Conservation (phyloP, 2,329 filamentous ascomycete genomes). For the Apiospora sp. region DNA sequence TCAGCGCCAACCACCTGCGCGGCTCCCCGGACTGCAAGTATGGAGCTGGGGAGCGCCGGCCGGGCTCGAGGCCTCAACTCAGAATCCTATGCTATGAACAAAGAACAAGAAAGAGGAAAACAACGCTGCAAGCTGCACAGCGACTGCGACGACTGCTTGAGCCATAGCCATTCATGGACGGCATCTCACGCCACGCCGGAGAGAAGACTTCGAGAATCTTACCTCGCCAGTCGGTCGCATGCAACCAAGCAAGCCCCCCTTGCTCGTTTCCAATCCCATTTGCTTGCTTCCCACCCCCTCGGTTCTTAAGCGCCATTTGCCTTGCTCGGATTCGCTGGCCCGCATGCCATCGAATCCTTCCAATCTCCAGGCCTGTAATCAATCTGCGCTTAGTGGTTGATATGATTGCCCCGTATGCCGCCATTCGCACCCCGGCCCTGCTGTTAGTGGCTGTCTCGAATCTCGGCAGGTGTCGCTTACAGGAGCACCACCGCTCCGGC, state of each 20-base stretch:
- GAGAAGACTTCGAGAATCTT: slow-evolving; percentile 11
- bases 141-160: not conserved
- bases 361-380: not conserved
- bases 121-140: not conserved
- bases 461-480: not conserved
- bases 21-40: slow-evolving; percentile 29
- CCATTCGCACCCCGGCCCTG: not conserved
- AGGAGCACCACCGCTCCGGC: slow-evolving; percentile 5
- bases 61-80: slow-evolving; percentile 26
- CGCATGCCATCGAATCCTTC: slow-evolving; percentile 2
- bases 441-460: slow-evolving; percentile 10
- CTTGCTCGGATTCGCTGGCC: not conserved
- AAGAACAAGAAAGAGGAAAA: not conserved
- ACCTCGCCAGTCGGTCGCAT: not conserved
- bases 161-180: not conserved
- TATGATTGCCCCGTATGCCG: slow-evolving; percentile 22
- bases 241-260: slow-evolving; percentile 13
- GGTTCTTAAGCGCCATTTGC: slow-evolving; percentile 10
- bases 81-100: not conserved
- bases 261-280: slow-evolving; percentile 4
- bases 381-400: slow-evolving; percentile 12
- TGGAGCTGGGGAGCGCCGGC: slow-evolving; percentile 28
- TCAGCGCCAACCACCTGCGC: slow-evolving; percentile 34
- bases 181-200: not conserved
- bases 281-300: slow-evolving; percentile 7